phyloP scores from a whole-genome alignment of 306 rosid species.

The Myrica gale region DNA sequence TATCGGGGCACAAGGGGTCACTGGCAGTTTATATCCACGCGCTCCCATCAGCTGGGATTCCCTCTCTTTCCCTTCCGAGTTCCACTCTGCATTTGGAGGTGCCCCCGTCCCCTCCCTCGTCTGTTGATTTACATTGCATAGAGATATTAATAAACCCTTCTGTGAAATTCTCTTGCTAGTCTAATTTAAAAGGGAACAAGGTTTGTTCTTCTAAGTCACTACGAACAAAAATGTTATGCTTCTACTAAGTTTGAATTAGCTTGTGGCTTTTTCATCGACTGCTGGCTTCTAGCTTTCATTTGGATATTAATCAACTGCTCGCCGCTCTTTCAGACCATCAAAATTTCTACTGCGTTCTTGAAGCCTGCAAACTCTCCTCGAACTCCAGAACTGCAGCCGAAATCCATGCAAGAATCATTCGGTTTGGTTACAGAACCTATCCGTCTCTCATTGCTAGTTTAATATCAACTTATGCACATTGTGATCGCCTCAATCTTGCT shows the following conservation, averaged over 20 bases:
- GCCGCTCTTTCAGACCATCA: slow-evolving; percentile 32
- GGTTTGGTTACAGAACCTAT: slow-evolving; percentile 52
- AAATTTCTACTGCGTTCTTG: slow-evolving; percentile 40
- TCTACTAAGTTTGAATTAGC: neutral
- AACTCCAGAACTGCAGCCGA: slow-evolving; percentile 40
- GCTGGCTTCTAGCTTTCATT: neutral
- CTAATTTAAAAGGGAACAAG: neutral
- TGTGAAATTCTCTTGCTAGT: no score
- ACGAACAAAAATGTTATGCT: neutral
- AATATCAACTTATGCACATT: slow-evolving; percentile 44
- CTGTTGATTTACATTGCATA: neutral
- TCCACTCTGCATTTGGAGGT: neutral
- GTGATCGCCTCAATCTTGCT: slow-evolving; percentile 25
- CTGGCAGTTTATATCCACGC: neutral
- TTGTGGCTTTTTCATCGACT: neutral
- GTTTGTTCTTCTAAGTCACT: no score
- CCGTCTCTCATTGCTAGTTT: slow-evolving; percentile 54
- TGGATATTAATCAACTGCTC: neutral
- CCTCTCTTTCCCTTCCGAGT: neutral
- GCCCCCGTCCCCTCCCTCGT: neutral
- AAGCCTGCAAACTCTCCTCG: slow-evolving; percentile 35
- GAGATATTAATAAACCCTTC: no score
- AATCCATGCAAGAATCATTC: slow-evolving; percentile 48
- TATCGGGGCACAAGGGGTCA: neutral
- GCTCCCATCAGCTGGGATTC: neutral